Evolutionary conservation across 179 eudicot species (phyloP).

Genomic region (Beta lomatogona): DNA sequence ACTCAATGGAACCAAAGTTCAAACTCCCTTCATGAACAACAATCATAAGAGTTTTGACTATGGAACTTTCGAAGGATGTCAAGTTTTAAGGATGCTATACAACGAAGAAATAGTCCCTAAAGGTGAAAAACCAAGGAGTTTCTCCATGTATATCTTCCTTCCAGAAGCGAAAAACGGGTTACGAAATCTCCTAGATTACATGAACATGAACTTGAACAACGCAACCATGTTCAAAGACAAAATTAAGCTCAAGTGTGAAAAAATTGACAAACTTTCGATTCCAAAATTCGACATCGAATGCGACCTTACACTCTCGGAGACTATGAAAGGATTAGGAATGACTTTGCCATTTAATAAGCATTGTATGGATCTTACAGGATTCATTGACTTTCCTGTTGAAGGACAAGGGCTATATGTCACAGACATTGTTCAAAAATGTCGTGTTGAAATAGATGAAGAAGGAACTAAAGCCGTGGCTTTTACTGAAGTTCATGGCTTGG

Average conservation of each 20-base stretch:
- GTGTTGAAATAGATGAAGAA: conserved; percentile 30
- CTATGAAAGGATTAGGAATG: conserved; percentile 29
- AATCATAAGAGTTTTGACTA: not conserved
- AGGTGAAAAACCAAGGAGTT: conserved; percentile 2
- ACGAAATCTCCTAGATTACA: conserved; percentile 3
- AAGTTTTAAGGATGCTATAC: conserved; percentile 17
- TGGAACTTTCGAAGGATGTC: conserved; percentile 14
- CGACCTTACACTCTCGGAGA: not conserved
- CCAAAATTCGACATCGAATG: conserved; percentile 39
- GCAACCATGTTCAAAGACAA: not conserved
- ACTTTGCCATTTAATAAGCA: conserved; percentile 15
- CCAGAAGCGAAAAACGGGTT: conserved; percentile 18
- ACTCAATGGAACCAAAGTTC: conserved; percentile 12
- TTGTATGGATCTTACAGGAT: conserved; percentile 15
- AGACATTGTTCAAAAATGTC: conserved; percentile 26
- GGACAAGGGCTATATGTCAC: not conserved
- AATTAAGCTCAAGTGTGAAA: not conserved
- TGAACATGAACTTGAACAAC: conserved; percentile 5
- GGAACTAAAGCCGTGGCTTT: conserved; percentile 38
- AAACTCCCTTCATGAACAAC: conserved; percentile 11
- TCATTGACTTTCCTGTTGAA: not conserved
- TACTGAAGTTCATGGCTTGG: not conserved
- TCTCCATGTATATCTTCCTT: conserved; percentile 27
- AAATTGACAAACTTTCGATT: conserved; percentile 13
- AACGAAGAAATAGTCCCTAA: not conserved